Base-by-base conservation (phyloP, 2,329 filamentous ascomycete genomes). In the Purpureocillium lavendulum region DNA sequence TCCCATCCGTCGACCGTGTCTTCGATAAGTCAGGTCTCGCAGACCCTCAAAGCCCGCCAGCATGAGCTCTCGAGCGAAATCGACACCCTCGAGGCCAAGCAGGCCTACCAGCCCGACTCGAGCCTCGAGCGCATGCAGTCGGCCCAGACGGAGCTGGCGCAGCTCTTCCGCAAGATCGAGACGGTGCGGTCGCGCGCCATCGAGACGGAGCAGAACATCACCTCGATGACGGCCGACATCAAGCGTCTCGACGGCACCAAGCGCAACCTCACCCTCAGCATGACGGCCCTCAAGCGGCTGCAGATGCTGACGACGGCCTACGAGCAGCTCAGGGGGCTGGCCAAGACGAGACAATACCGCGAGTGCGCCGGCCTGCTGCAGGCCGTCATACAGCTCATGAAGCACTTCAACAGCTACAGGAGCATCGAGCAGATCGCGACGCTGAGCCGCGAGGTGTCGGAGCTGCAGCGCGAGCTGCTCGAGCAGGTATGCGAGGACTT, bases 231-330 rank as follows among this genome's bases (percentile, higher is more conserved):
- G 45, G 88, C 92, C 42, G 92, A 98, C 57, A 98, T 98, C 61
- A 98, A 98, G 69, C 82, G 90, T 49, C 74, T 98, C 48, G 92
- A 98, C 64, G 86, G 85, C 61, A 96, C 92, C 30, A 98, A 98
- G 70, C 84, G 84, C 61, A 98, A 98, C 63, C 73, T 98, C 45
- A 96, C 92, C 9, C 73, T 94, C 39, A 96, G 88, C 49, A 98
- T 98, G 92, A 98, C 92, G 33, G 90, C 90, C 16, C 70, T 98
- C 54, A 98, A 98, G 69, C 77, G 92, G 35, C 73, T 98, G 52
- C 92, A 98, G 71, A 98, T 98, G 92, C 69, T 98, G 57, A 97
- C 92, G 5, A 97, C 92, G 4, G 92, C 92, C n/a, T 98, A 97
- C 64, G 92, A 97, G 58, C 92, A 98, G 66, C 72, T 98, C 42